Percentiles rank a stretch among this genome's conserved stretches.
phyloP scores from a whole-genome alignment of 768 basidiomycete genomes.

The Suillus spraguei region DNA sequence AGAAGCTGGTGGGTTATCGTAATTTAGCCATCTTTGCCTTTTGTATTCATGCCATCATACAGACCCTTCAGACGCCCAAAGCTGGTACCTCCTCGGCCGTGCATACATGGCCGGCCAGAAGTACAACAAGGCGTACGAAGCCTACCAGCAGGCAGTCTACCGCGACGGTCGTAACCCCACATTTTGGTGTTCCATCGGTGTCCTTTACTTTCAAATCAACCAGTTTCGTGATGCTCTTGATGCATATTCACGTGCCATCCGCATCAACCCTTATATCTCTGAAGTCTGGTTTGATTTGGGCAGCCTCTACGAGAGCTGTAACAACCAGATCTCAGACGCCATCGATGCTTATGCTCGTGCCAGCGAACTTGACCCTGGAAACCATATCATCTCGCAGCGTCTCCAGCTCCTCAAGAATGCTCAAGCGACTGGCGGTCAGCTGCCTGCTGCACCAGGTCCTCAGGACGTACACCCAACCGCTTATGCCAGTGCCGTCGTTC shows the following conservation, averaged over 20 bases:
- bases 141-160: conserved; percentile 98
- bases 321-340: conserved; percentile 98
- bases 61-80: conserved; percentile 96
- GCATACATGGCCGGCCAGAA: conserved; percentile 99
- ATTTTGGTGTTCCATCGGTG: conserved; percentile 99
- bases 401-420: conserved; percentile 78
- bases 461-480: conserved; percentile 97
- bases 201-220: conserved; percentile 99
- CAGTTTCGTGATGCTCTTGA: conserved; percentile 99
- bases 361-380: conserved; percentile 88
- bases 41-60: conserved; percentile 1
- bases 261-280: conserved; percentile 97
- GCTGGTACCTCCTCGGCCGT: conserved; percentile 98
- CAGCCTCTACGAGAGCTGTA: conserved; percentile 95
- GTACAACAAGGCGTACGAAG: conserved; percentile 99
- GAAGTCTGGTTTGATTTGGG: conserved; percentile 89
- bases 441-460: conserved; percentile 89
- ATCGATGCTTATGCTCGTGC: conserved; percentile 98
- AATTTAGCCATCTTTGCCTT: not conserved
- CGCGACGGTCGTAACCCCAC: conserved; percentile 98
- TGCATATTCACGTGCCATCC: conserved; percentile 97
- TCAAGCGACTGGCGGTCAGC: conserved; percentile 68
- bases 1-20: conserved; percentile 74
- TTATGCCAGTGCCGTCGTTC: conserved; percentile 78
- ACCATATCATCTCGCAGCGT: conserved; percentile 80